Base-by-base conservation (phyloP, 2,329 filamentous ascomycete genomes). In the Xylariaceae sp. region DNA sequence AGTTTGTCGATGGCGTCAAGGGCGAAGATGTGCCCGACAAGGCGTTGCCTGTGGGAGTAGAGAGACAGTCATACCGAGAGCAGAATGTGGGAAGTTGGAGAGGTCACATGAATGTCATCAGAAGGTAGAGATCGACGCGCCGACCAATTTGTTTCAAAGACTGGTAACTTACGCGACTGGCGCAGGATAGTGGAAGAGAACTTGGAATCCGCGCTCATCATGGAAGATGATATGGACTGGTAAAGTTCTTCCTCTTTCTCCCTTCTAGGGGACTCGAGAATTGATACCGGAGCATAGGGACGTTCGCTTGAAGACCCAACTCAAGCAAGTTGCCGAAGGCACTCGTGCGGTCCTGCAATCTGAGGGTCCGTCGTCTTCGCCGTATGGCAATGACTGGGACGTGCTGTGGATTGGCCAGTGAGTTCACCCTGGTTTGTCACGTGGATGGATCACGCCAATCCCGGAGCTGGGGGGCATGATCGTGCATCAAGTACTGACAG, bases 1-100 rank as follows among this genome's bases (percentile, higher is more conserved):
- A 80, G 5, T 80, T 74, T 66, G 64, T 80, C 2, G 73, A 77
- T 56, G 79, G 76, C 0, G 73, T 80, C 2, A 68, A 66, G 13
- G 76, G 76, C 1, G 71, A 75, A 6, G 68, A 68, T 2, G 66
- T 81, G 2, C 64, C 68, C 1, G 73, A 78, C 53, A 79, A 79
- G 61, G 73, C 77, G 3, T 55, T 78, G 9, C 78, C 77, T 0
- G 68, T 69, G 51, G 72, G 64, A 1, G 60, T 67, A 2, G 66
- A 73, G 39, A 62, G 65, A 6, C 67, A 61, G 60, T 69, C 64
- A 34, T 57, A 67, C 56, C 66, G 58, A 56, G 67, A 72, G 58
- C 68, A 65, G 6, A 75, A 73, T 30, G 63, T 79, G 45, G 78
- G 77, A 4, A 75, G 69, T 57, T 76, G 75, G 75, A 62, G 75